Evolutionary conservation across 176 grass and related monocot genomes (phyloP), one percentile per base, ranked within the genome.

Genomic region (Aegilops bicornis): DNA sequence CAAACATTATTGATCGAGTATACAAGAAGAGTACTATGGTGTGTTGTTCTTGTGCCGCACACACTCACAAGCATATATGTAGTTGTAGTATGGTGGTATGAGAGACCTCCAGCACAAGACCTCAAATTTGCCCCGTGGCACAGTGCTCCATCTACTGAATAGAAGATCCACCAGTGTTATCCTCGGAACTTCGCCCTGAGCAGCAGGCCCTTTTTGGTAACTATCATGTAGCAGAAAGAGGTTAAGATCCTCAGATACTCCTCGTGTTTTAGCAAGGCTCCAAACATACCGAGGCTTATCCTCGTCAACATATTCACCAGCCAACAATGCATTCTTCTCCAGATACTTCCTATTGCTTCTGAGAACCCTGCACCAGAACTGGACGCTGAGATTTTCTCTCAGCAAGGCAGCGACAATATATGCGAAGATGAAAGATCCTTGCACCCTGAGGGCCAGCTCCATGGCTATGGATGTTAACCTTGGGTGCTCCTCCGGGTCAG

Each of bases 401-500:
- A 69, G 66, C 22, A 71, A 12, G 2, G 20, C 4, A 0, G 35
- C 35, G 13, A 40, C 0, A 40, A n/a, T 2, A 40, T 71, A 13
- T 7, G 69, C 20, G 0, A 0, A 40, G 11, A 71, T 6, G 69
- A 71, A 43, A n/a, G 64, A 76, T 14, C 89, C 80, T 2, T 23
- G 0, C 30, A 85, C 19, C 81, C 22, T 3, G 1, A 7, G 8
- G 1, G 85, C 80, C 9, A 91, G 1, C 85, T 84, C 52, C 24
- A 43, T n/a, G 17, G 80, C 80, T 4, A 91, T n/a, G 19, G 80
- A 66, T 39, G 22, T 50, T 25, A 89, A 3, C 74, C 76, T 62
- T 2, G 67, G 33, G 13, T 77, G 59, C 8, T 88, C 58, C 22
- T 10, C 32, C 0, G 76, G 58, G 8, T 88, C 85, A 2, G 60